A percentile compares a stretch with the other conserved stretches of the same genome.
Evolutionary conservation across 768 basidiomycete species (phyloP).

Genomic region (Epithele typhae): DNA sequence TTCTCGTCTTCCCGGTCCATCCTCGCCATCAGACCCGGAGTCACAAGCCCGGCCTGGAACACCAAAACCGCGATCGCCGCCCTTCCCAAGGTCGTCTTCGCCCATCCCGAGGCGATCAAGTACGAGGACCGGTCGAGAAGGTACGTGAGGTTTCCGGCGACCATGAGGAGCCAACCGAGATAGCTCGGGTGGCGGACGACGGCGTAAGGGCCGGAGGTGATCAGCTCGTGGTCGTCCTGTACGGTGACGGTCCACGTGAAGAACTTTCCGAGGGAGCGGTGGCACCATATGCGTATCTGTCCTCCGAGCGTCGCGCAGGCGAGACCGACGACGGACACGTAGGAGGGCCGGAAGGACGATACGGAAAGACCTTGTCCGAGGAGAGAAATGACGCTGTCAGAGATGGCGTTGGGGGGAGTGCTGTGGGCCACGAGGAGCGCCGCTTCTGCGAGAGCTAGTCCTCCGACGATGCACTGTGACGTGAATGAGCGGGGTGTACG

Average conservation of each 20-base stretch:
- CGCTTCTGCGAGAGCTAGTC: background rate
- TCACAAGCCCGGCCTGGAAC: background rate
- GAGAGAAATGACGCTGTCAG: background rate
- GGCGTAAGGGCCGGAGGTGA: constrained; percentile 7
- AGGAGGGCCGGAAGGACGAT: background rate
- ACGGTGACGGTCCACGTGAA: constrained; percentile 7
- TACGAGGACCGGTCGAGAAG: background rate
- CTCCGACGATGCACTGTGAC: background rate
- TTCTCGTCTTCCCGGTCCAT: constrained; percentile 6
- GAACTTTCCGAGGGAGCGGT: constrained; percentile 4
- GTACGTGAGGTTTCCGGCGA: background rate
- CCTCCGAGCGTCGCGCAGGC: background rate
- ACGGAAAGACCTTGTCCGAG: background rate
- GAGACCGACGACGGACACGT: constrained; percentile 1
- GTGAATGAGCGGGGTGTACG: background rate
- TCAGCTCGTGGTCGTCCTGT: constrained; percentile 3
- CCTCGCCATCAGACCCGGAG: background rate
- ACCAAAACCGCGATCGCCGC: background rate
- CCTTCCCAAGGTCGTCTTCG: background rate
- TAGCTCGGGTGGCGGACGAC: constrained; percentile 9
- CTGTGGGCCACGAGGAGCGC: background rate
- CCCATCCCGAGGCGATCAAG: background rate
- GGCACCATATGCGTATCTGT: constrained; percentile 3
- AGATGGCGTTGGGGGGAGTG: background rate
- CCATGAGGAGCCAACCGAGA: background rate